Base-by-base conservation (phyloP, 192 early-diverging fungal species). In the Coemansia sp. region DNA sequence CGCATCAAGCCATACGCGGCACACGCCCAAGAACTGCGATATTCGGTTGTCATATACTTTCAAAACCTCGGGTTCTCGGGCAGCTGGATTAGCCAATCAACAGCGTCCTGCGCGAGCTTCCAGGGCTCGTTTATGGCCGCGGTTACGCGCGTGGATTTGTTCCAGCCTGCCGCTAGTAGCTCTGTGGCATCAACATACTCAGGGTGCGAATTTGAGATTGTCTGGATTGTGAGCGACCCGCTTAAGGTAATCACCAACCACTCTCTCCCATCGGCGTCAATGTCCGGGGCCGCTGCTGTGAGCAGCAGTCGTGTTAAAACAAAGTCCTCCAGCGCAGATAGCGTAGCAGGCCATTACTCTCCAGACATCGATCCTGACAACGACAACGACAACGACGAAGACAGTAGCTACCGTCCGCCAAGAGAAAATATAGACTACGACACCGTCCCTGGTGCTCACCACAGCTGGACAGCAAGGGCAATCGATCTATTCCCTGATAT, bases 181-280 rank as follows among this genome's bases (percentile, higher is more conserved):
- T n/a, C n/a, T n/a, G n/a, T n/a, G n/a, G 11, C n/a, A 26, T 24
- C 32, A 1, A 37, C 22, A 24, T 50, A 29, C 32, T 26, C 23
- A 11, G 40, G 30, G 9, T 47, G 58, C 28, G 50, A 26, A 24
- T 60, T 49, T 28, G 22, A 46, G 1, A 20, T 67, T 13, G 46
- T 49, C 6, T 60, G 65, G 65, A 44, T 67, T 7, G 32, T 53
- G 42, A 54, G 48, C 42, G 53, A 67, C 25, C 65, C 65, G 23
- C 53, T 60, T 10, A 37, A 26, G 10, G 18, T 58, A 17, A 27
- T n/a, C n/a, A n/a, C n/a, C n/a, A n/a, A n/a, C n/a, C n/a, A n/a
- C n/a, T n/a, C n/a, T n/a, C n/a, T n/a, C n/a, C n/a, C n/a, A n/a
- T n/a, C n/a, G n/a, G n/a, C 19, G 3, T 43, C 26, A 25, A 9